Evolutionary conservation across 2,329 filamentous ascomycete genomes (phyloP).

Genomic region (Macrophomina pseudophaseolina): DNA sequence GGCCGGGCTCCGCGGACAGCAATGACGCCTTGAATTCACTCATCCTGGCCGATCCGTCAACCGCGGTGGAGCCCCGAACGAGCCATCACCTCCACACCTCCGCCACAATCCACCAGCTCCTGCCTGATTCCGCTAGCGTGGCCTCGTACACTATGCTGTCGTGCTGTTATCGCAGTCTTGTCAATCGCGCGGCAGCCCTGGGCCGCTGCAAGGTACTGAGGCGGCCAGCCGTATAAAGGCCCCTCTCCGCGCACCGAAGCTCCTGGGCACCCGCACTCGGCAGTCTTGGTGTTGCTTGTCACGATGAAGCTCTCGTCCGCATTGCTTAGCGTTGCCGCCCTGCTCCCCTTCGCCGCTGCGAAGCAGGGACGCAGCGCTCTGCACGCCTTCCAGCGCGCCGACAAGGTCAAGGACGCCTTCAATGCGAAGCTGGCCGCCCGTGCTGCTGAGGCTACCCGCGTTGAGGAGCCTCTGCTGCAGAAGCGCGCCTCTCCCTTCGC

Average conservation of each 20-base stretch:
- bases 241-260: not conserved
- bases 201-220: conserved; percentile 1
- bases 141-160: not conserved
- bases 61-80: not conserved
- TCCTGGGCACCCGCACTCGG: not conserved
- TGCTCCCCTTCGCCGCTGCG: conserved; percentile 12
- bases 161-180: conserved; percentile 15
- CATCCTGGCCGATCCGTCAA: not conserved
- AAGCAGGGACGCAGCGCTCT: not conserved
- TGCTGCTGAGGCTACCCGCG: conserved; percentile 26
- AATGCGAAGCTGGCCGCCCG: conserved; percentile 36
- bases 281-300: conserved; percentile 21
- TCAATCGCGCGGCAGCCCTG: conserved; percentile 1
- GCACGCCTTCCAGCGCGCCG: conserved; percentile 25
- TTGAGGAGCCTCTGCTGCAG: conserved; percentile 35
- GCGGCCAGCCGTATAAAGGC: not conserved
- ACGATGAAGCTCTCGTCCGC: conserved; percentile 16
- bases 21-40: not conserved
- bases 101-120: not conserved
- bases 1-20: not conserved
- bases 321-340: not conserved
- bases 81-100: not conserved
- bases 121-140: conserved; percentile 14
- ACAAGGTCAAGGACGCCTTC: conserved; percentile 15
- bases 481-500: conserved; percentile 41